Percentiles rank a stretch among this genome's conserved stretches.
phyloP scores from a whole-genome alignment of 306 rosid species.

The Quercus alba region DNA sequence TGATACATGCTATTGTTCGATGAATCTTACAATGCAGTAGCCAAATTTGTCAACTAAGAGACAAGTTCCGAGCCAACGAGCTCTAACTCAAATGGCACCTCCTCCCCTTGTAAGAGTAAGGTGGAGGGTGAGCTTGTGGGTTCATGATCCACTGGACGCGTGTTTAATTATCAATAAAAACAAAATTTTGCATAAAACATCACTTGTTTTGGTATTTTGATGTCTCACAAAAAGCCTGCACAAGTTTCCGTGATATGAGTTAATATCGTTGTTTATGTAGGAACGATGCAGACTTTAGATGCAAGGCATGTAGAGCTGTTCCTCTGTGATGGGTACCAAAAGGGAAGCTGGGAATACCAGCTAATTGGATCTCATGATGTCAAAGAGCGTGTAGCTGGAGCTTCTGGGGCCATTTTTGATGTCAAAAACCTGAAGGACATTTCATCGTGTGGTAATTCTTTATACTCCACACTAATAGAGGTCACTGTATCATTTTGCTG shows the following conservation, averaged over 20 bases:
- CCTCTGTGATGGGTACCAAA: conserved; percentile 62
- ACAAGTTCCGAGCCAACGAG: neutral
- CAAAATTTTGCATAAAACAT: too few relatives aligned
- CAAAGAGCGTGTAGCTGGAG: conserved; percentile 72
- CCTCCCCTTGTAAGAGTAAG: too few relatives aligned
- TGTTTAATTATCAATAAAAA: too few relatives aligned
- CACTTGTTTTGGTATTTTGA: too few relatives aligned
- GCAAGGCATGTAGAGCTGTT: conserved; percentile 91
- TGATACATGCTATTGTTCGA: neutral
- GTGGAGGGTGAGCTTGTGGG: too few relatives aligned
- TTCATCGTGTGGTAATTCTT: conserved; percentile 60
- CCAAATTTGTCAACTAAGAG: neutral
- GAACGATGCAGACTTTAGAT: conserved; percentile 98
- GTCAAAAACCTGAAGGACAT: conserved; percentile 55
- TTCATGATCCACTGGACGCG: too few relatives aligned
- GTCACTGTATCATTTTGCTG: neutral
- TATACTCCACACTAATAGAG: neutral
- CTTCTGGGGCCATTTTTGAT: conserved; percentile 87
- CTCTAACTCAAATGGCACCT: too few relatives aligned
- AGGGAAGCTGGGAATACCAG: conserved; percentile 86
- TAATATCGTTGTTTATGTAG: conserved; percentile 32
- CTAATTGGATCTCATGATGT: conserved; percentile 80
- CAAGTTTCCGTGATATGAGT: neutral
- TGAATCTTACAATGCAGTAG: neutral
- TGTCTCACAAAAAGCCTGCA: neutral